phyloP scores from a whole-genome alignment of 2,329 filamentous ascomycete genomes.

The Cryphonectria naterciae region DNA sequence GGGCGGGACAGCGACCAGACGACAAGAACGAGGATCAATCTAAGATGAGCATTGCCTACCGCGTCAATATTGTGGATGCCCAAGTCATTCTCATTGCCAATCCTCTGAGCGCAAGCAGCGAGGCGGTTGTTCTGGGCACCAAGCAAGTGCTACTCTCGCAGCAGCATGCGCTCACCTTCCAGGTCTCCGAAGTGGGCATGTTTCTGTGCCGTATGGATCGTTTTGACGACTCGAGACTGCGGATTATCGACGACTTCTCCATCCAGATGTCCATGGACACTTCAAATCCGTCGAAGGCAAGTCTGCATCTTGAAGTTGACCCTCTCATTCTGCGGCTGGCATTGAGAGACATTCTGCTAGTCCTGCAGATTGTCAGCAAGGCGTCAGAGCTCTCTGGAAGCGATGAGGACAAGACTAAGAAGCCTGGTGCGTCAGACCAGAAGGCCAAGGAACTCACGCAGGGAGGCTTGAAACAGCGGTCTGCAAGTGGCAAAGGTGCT shows the following conservation, averaged over 20 bases:
- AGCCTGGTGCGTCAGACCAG: slow-evolving; percentile 50
- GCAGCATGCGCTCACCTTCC: slow-evolving; percentile 91
- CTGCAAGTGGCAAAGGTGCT: slow-evolving; percentile 59
- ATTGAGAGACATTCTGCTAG: slow-evolving; percentile 90
- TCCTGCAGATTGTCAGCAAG: slow-evolving; percentile 88
- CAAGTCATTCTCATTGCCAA: slow-evolving; percentile 97
- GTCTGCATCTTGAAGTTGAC: slow-evolving; percentile 85
- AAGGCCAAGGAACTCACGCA: slow-evolving; percentile 60
- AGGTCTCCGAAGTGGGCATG: slow-evolving; percentile 95
- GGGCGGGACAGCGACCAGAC: slow-evolving; percentile 16
- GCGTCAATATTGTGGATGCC: slow-evolving; percentile 92
- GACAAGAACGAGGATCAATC: slow-evolving; percentile 40
- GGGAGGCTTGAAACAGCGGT: slow-evolving; percentile 56
- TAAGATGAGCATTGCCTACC: slow-evolving; percentile 79
- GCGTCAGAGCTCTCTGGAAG: slow-evolving; percentile 84
- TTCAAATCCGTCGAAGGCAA: slow-evolving; percentile 66
- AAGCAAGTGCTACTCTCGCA: slow-evolving; percentile 92
- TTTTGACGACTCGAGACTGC: slow-evolving; percentile 86
- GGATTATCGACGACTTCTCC: slow-evolving; percentile 96
- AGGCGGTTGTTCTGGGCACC: slow-evolving; percentile 92
- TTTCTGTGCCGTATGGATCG: slow-evolving; percentile 98
- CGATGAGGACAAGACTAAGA: slow-evolving; percentile 49
- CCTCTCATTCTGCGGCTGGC: slow-evolving; percentile 89
- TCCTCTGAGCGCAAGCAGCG: slow-evolving; percentile 83
- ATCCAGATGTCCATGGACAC: slow-evolving; percentile 85